Evolutionary conservation across 805 yeast species (phyloP), one percentile per base, ranked within the genome.

Genomic region (Clavispora asparagi): DNA sequence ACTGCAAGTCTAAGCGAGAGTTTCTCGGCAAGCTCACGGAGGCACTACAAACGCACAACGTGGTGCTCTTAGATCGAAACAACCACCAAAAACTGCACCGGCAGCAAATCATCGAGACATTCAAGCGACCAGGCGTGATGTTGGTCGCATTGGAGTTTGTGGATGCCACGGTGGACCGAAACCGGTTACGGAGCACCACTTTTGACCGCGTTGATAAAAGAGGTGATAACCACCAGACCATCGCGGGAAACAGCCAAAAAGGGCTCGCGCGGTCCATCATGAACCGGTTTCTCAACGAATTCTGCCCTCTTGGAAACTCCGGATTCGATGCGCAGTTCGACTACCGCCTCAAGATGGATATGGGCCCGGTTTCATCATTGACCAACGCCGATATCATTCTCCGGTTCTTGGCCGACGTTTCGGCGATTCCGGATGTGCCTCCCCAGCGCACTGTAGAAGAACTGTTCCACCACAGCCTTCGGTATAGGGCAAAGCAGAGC

Each of bases 211-310:
- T 92, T 0, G 41, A 71, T 6, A 58, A 60, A 2, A 75, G 99
- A 55, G 97, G 97, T 2, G 90, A 90, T 58, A 84, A 87, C 52
- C 99, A 94, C 61, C 96, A 87, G 61, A 81, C 91, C 1, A 87
- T 94, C 33, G 81, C 84, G 52, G 73, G 71, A 5, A 61, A 58
- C 0, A 73, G 76, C 45, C 81, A 83, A 9, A 69, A 70, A 5
- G 63, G 64, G 14, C 70, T 74, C 43, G 82, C 87, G 0, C 64
- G 70, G 30, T 76, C 73, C 17, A 83, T 94, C 29, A 81, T 92
- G 87, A 68, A 69, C 28, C 89, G 91, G 0, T 91, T 92, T 57
- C 69, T 87, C 40, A 71, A 71, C 6, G 68, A 94, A 46, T 87
- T 83, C 56, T 87, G 88, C 58, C 78, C 81, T 0, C 73, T 87